Conservation (phyloP, 1,284 basidiomycete species). For the Inonotus hispidus region DNA sequence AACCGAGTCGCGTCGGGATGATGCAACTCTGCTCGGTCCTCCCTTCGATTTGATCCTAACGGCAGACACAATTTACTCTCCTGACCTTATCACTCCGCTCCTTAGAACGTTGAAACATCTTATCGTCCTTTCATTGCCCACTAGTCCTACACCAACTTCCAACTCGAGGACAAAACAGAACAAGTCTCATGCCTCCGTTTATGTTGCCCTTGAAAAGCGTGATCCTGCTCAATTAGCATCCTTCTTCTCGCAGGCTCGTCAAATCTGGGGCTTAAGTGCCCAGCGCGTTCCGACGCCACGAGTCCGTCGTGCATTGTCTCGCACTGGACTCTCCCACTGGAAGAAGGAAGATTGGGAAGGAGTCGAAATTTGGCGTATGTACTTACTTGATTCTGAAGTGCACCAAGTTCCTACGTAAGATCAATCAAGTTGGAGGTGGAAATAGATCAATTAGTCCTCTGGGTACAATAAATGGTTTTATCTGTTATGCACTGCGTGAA, state of each 20-base stretch:
- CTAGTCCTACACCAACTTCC: not conserved
- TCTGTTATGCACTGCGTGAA: not conserved
- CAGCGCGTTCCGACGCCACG: slow-evolving; percentile 57
- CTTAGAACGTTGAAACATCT: slow-evolving; percentile 61
- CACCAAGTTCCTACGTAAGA: not conserved
- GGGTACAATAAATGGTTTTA: not conserved
- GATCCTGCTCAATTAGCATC: slow-evolving; percentile 62
- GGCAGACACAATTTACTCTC: slow-evolving; percentile 79
- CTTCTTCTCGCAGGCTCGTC: slow-evolving; percentile 42
- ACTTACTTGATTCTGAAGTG: slow-evolving; percentile 24
- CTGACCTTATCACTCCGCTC: slow-evolving; percentile 62
- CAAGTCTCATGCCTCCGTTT: slow-evolving; percentile 39
- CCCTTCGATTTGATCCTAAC: slow-evolving; percentile 79
- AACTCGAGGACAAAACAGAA: not conserved
- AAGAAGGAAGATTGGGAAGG: slow-evolving; percentile 67
- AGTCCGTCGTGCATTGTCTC: slow-evolving; percentile 57
- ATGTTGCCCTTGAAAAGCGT: slow-evolving; percentile 72
- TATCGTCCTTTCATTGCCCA: slow-evolving; percentile 33
- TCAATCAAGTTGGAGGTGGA: slow-evolving; percentile 14
- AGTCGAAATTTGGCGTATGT: slow-evolving; percentile 66
- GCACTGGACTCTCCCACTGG: slow-evolving; percentile 50
- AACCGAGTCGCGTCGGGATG: not conserved
- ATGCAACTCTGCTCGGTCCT: slow-evolving; percentile 32
- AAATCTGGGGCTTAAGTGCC: slow-evolving; percentile 49
- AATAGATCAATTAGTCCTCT: slow-evolving; percentile 24